Evolutionary conservation across 805 yeast genomes (phyloP).

Genomic region (Candida multigemmis): DNA sequence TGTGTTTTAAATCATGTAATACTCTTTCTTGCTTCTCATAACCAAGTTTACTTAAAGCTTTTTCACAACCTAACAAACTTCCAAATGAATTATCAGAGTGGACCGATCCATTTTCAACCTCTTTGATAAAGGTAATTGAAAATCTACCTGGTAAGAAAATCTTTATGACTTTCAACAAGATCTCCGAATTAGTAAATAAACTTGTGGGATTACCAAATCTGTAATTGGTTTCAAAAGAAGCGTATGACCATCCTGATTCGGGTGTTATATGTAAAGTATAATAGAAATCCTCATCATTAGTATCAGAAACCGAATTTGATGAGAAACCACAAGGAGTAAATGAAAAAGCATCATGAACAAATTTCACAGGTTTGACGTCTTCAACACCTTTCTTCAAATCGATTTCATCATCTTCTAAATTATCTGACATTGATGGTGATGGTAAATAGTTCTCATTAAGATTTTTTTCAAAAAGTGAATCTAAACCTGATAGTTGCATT

Average conservation of each 20-base stretch:
- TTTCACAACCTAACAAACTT: constrained; percentile 10
- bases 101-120: constrained; percentile 6
- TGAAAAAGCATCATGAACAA: constrained; percentile 77
- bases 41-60: constrained; percentile 22
- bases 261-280: constrained; percentile 93
- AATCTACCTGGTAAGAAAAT: constrained; percentile 73
- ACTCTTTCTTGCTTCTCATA: constrained; percentile 61
- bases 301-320: constrained; percentile 67
- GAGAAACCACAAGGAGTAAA: constrained; percentile 94
- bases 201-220: constrained; percentile 33
- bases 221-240: constrained; percentile 88
- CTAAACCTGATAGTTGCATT: constrained; percentile 54
- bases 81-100: constrained; percentile 5
- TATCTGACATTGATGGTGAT: constrained; percentile 24
- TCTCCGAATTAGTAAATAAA: constrained; percentile 39
- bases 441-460: constrained; percentile 13
- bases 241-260: constrained; percentile 89
- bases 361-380: constrained; percentile 12
- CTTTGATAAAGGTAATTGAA: constrained; percentile 36
- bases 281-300: constrained; percentile 32
- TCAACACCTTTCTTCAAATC: too few species aligned
- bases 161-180: constrained; percentile 48
- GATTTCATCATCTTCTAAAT: constrained; percentile 14
- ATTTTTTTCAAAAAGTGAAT: constrained; percentile 36
- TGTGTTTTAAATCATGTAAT: constrained; percentile 60